Evolutionary conservation across 2,329 filamentous ascomycete species (phyloP), one percentile per base, ranked within the genome.

Genomic region (Berkeleyomyces rouxiae): DNA sequence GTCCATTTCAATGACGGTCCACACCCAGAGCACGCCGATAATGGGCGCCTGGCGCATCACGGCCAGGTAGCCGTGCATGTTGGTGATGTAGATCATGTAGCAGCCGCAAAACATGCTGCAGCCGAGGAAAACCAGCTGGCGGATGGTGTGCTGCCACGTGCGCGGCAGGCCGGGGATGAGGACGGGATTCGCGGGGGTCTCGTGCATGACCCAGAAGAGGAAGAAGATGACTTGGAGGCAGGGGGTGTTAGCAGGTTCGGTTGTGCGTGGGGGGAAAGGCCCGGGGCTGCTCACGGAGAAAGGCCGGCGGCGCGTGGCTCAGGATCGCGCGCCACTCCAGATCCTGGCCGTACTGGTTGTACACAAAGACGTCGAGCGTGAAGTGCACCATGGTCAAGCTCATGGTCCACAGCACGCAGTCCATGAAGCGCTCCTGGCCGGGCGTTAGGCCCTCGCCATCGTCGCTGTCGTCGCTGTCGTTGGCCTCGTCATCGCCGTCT

Each of bases 1-100:
- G 62, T 89, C 80, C 74, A 96, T 80, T 75, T 99, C 93, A 57
- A 97, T 79, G 31, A 97, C 85, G 40, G 87, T 84, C 90, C 92
- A 97, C 3, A 97, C 81, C 91, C 92, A 97, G 16, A 97, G 72
- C 47, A 88, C 92, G 0, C 90, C 93, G 11, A 96, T 72, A 4
- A 90, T 85, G n/a, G 93, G 93, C 0, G 90, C 87, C 66, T 83
- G 84, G 76, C 96, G 95, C 89, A 97, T 91, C 23, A 95, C 84
- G 5, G 87, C 87, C 68, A 95, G 83, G 69, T 96, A 97, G 3
- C 86, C 83, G 67, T 84, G 82, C 39, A 77, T 79, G 69, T 96
- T 97, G 36, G 87, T 90, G 61, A 91, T 83, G 67, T 88, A 78
- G 58, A 97, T 85, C 66, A 96, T 77, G 72, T 90, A 91, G 73